Evolutionary conservation across 2,329 filamentous ascomycete species (phyloP), one percentile per base, ranked within the genome.

Genomic region (Pezicula carpinea): DNA sequence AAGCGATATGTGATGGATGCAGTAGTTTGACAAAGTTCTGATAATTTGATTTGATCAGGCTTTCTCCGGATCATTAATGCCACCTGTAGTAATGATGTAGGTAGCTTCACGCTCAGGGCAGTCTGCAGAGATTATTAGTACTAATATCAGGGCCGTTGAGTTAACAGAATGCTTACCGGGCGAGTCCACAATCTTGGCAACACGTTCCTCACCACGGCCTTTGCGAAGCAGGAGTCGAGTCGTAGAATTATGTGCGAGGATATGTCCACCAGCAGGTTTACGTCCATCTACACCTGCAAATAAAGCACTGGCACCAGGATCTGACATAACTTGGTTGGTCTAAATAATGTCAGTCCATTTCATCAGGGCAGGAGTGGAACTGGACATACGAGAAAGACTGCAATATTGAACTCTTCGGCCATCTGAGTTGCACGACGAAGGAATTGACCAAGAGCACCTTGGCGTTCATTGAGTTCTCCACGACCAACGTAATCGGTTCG

Each of bases 241-340:
- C 2, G 82, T 77, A 44, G 81, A 85, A 43, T 82, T 82, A 64
- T 87, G 82, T 32, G 82, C 82, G 23, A 87, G 76, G 46, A 86
- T 77, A 65, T 87, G 82, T 14, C 82, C 83, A 51, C 80, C 80
- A 41, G 82, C 76, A 41, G 82, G 80, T 62, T 85, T 85, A 39
- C 82, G 74, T 39, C 83, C 83, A 66, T 86, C 83, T 47, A 79
- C 81, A 53, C 81, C 76, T 43, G 81, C 79, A 59, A 86, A 86
- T 10, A 86, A 69, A 39, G 82, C 79, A 62, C 74, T 85, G 10
- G 82, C 83, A 51, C 83, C 82, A 13, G 83, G 83, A 55, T 86
- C 83, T 48, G 79, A 83, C 66, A 85, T 82, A 31, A 87, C 83
- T 66, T 87, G 83, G 54, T 86, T 87, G 44, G 83, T 86, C 79